phyloP scores from a whole-genome alignment of 106 monocot species.

The Hemerocallis citrina region DNA sequence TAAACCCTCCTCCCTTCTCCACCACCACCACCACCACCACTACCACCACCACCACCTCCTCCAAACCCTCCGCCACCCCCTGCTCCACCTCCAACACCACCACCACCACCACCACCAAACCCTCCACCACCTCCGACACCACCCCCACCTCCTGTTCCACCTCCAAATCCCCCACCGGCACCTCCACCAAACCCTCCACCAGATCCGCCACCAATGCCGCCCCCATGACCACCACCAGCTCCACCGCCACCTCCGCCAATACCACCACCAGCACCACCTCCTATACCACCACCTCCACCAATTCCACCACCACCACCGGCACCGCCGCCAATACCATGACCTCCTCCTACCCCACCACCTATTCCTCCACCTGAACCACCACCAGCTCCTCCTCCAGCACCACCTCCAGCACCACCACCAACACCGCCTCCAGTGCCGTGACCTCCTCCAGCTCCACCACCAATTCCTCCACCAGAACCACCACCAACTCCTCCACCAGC shows the following conservation, averaged over 20 bases:
- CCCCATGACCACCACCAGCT: conserved; percentile 4
- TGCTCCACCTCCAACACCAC: too few species aligned
- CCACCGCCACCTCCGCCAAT: too few species aligned
- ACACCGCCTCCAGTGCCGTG: not conserved
- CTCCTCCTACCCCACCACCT: too few species aligned
- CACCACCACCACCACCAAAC: conserved; percentile 1
- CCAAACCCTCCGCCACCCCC: not conserved
- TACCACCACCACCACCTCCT: not conserved
- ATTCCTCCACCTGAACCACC: too few species aligned
- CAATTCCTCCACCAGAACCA: too few species aligned
- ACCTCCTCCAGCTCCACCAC: conserved; percentile 6
- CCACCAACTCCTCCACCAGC: too few species aligned
- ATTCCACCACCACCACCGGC: too few species aligned
- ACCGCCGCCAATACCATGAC: not conserved
- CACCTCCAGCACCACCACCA: conserved; percentile 2
- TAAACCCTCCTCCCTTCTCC: too few species aligned
- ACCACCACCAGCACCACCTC: not conserved
- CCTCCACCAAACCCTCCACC: conserved; percentile 5
- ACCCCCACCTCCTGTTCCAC: not conserved
- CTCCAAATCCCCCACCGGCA: not conserved
- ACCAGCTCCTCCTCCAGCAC: conserved; percentile 2
- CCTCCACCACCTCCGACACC: conserved; percentile 6
- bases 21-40: too few species aligned
- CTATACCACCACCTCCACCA: conserved; percentile 6
- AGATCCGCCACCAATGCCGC: not conserved